Percentiles rank a stretch among this genome's conserved stretches.
Evolutionary conservation across 1,284 basidiomycete genomes (phyloP).

Genomic region (Ceratobasidium sp.): DNA sequence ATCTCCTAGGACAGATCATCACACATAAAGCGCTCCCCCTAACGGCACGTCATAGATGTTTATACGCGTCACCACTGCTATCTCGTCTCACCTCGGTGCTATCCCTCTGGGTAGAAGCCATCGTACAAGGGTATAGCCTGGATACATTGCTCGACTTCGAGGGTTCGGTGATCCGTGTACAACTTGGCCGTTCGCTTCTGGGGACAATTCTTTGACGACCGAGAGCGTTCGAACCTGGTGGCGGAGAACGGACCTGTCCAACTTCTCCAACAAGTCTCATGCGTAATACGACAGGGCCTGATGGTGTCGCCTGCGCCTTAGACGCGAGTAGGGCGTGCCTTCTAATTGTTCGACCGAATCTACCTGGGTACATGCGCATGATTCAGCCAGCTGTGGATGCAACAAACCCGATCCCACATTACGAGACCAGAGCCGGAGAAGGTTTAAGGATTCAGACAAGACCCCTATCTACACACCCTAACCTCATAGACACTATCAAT

Average conservation of each 20-base stretch:
- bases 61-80: slow-evolving; percentile 22
- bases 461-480: background rate
- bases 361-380: background rate
- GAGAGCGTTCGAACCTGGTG: background rate
- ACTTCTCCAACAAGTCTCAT: background rate
- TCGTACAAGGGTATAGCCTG: background rate
- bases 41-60: slow-evolving; percentile 19
- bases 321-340: background rate
- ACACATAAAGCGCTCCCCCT: slow-evolving; percentile 1
- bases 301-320: background rate
- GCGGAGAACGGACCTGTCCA: background rate
- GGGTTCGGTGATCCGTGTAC: background rate
- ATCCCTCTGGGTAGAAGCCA: background rate
- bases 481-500: too few relatives aligned
- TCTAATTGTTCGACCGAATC: background rate
- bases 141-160: background rate
- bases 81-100: slow-evolving; percentile 17
- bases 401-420: background rate
- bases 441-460: background rate
- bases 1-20: background rate
- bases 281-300: background rate
- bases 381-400: background rate
- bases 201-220: background rate
- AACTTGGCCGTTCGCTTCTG: background rate
- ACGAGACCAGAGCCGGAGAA: background rate